Evolutionary conservation across 1,284 basidiomycete genomes (phyloP), one percentile per base, ranked within the genome.

Genomic region (Cryptococcus deneoformans): DNA sequence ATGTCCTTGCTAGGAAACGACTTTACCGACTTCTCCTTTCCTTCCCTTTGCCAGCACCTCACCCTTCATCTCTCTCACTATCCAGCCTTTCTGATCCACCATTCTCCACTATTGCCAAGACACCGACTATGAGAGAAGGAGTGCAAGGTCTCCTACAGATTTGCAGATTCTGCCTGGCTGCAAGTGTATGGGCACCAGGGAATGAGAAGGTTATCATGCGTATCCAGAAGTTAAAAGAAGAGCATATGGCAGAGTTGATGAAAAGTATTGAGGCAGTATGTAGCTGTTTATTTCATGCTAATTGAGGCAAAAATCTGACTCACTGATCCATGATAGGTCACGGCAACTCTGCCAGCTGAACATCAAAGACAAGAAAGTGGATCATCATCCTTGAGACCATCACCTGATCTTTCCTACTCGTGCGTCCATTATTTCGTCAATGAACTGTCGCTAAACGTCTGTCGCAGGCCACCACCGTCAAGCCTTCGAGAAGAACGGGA

Each of bases 161-260:
- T 20, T 71, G 65, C 42, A 58, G 73, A 6, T 43, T 77, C 46
- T 74, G 72, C 44, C 58, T 77, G 5, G 68, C 66, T 16, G 63
- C 69, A 2, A 66, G 65, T 0, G 72, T 74, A 9, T 70, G 72
- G 70, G 72, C 65, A 5, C 67, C 69, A 0, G 70, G 71, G 6
- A 78, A 77, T 56, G 75, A 75, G 60, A 66, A 66, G 40, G 67
- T 78, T 52, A 77, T 78, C 46, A 60, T 52, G 14, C 71, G 69
- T 61, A 77, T 78, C 14, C 72, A 75, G 56, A 61, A 65, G 16
- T 58, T 78, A 12, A 71, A 68, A 48, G 72, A 76, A 60, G 62
- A 49, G 9, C 56, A 69, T 47, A 76, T 76, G 71, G 69, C 70
- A 43, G 67, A 71, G 56, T 59, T 78, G 54, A 78, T 78, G 76